phyloP scores from a whole-genome alignment of 225 moss, liverwort and hornwort species.

The Polytrichum commune region DNA sequence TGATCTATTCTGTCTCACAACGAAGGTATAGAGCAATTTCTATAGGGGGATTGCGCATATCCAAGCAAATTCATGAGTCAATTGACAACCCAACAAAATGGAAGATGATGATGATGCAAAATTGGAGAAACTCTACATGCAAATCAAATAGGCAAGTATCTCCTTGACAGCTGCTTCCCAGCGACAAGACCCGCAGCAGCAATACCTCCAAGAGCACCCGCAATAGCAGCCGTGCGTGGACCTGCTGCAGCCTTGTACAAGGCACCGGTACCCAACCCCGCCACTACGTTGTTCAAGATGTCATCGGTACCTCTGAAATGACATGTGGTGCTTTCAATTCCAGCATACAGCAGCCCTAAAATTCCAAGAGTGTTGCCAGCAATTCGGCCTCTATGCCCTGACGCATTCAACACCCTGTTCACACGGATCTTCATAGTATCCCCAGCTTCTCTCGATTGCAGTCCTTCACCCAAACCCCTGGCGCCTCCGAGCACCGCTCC shows the following conservation, averaged over 20 bases:
- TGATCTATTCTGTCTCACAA: background rate
- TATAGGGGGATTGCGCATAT: background rate
- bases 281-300: conserved; percentile 73
- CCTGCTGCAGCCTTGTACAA: conserved; percentile 92
- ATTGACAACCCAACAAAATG: conserved; percentile 2
- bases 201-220: conserved; percentile 81
- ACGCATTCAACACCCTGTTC: conserved; percentile 79
- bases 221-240: conserved; percentile 83
- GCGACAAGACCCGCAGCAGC: conserved; percentile 75
- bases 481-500: conserved; percentile 70
- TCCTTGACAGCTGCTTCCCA: conserved; percentile 76
- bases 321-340: conserved; percentile 75
- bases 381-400: conserved; percentile 70
- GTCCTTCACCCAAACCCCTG: conserved; percentile 59
- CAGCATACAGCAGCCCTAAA: conserved; percentile 78
- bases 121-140: background rate
- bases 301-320: conserved; percentile 75
- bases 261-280: conserved; percentile 76
- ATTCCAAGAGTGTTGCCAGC: conserved; percentile 82
- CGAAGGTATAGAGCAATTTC: background rate
- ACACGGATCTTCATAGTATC: conserved; percentile 82
- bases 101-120: background rate
- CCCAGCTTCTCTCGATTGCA: conserved; percentile 64
- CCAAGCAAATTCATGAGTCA: background rate
- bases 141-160: conserved; percentile 70